Conservation (phyloP, 768 basidiomycete genomes). For the Termitomyces bulborhizus region DNA sequence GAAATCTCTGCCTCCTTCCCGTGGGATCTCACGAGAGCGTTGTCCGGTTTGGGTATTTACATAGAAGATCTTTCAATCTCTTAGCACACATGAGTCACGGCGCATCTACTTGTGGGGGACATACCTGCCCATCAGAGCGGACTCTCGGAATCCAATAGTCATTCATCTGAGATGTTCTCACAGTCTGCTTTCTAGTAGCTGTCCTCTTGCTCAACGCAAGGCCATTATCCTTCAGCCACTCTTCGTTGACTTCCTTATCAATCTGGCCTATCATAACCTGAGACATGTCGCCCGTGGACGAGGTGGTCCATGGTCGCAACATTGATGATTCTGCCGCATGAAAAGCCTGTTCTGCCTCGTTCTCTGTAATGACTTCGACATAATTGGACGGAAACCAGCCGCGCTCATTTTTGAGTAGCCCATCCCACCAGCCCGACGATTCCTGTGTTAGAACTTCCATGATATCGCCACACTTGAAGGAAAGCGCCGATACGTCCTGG, state of each 20-base stretch:
- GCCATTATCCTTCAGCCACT: conserved; percentile 46
- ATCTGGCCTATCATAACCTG: conserved; percentile 38
- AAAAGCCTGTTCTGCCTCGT: conserved; percentile 69
- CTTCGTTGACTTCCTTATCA: conserved; percentile 39
- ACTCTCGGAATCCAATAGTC: conserved; percentile 92
- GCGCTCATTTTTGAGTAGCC: conserved; percentile 79
- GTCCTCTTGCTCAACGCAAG: conserved; percentile 27
- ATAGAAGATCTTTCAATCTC: conserved; percentile 73
- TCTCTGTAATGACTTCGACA: conserved; percentile 70
- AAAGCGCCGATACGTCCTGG: conserved; percentile 80
- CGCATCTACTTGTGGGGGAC: conserved; percentile 15
- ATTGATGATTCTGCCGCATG: conserved; percentile 36
- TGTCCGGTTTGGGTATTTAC: conserved; percentile 84
- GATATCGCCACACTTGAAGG: conserved; percentile 80
- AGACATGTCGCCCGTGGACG: conserved; percentile 39
- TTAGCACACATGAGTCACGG: neutral
- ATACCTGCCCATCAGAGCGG: conserved; percentile 75
- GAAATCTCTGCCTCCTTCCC: conserved; percentile 56
- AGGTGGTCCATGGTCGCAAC: conserved; percentile 18
- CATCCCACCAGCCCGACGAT: conserved; percentile 98
- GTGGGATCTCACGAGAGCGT: conserved; percentile 77
- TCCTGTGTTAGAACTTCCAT: conserved; percentile 91
- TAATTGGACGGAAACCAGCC: conserved; percentile 99
- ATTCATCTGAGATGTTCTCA: conserved; percentile 37
- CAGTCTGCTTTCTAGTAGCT: conserved; percentile 22